Percentiles rank a stretch among this genome's conserved stretches.
phyloP scores from a whole-genome alignment of 257 asterid species.

The Datura wrightii region DNA sequence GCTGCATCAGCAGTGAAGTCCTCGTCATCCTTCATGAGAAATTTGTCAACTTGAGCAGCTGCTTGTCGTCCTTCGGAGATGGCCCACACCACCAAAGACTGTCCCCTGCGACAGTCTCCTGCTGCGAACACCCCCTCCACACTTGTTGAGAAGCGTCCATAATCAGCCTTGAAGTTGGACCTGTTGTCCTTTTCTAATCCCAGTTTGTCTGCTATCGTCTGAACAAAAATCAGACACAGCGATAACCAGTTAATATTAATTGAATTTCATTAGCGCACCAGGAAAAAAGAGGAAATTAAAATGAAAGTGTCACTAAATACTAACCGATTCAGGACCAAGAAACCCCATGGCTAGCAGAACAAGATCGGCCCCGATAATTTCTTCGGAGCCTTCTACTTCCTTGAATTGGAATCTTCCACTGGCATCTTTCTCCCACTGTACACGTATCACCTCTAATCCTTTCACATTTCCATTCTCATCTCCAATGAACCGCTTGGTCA shows the following conservation, averaged over 20 bases:
- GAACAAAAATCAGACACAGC: constrained; percentile 28
- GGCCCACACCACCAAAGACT: constrained; percentile 98
- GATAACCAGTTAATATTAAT: not conserved
- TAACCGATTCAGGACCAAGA: constrained; percentile 98
- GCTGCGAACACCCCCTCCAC: constrained; percentile 94
- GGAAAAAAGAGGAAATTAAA: not conserved
- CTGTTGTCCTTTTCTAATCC: constrained; percentile 82
- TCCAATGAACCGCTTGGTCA: constrained; percentile 90
- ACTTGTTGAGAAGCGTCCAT: constrained; percentile 82
- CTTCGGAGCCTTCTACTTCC: constrained; percentile 97
- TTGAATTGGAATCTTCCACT: constrained; percentile 82
- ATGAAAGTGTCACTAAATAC: constrained; percentile 31
- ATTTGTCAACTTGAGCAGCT: constrained; percentile 89
- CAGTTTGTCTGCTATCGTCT: constrained; percentile 81
- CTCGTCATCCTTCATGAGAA: constrained; percentile 55
- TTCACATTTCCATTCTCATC: constrained; percentile 78
- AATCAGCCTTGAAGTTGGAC: constrained; percentile 91
- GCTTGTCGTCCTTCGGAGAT: constrained; percentile 94
- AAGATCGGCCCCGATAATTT: constrained; percentile 83
- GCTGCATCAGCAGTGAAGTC: constrained; percentile 28
- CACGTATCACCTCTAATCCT: constrained; percentile 82
- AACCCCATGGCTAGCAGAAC: constrained; percentile 98
- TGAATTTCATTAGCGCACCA: not conserved
- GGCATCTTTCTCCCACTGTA: constrained; percentile 91
- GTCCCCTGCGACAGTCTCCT: constrained; percentile 98